Conservation (phyloP, 169 alveolate species). For the Eimeria necatrix region DNA sequence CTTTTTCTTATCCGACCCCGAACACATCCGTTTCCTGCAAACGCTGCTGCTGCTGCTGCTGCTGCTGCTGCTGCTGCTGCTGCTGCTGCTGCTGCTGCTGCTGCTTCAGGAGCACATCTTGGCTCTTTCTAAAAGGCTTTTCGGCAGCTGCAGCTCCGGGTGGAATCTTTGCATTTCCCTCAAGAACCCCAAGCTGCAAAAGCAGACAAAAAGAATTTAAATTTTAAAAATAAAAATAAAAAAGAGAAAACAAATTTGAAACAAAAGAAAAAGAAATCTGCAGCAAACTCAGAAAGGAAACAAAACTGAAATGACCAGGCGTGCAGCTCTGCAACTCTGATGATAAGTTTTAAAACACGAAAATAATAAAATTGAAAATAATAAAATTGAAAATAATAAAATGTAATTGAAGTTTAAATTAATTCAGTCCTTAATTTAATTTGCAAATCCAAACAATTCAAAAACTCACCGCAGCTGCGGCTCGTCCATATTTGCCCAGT, state of each 20-base stretch:
- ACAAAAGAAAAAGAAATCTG: not conserved
- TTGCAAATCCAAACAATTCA: not conserved
- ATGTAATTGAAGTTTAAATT: too few relatives aligned
- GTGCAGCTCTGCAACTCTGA: not conserved
- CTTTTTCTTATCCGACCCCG: not conserved
- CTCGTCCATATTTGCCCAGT: conserved; percentile 94
- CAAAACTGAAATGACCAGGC: not conserved
- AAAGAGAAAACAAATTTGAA: not conserved
- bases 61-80: not conserved
- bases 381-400: too few relatives aligned
- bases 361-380: too few relatives aligned
- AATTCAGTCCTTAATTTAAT: too few relatives aligned
- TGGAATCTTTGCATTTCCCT: conserved; percentile 87
- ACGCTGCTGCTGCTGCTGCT: conserved; percentile 32
- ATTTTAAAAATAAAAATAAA: not conserved
- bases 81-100: not conserved
- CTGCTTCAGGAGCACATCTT: conserved; percentile 65
- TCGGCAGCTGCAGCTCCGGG: conserved; percentile 91
- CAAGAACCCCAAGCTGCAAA: conserved; percentile 73
- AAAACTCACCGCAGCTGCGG: conserved; percentile 91
- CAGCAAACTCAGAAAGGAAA: not conserved
- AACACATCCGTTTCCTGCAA: not conserved
- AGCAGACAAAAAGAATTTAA: not conserved
- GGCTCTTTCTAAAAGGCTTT: conserved; percentile 42
- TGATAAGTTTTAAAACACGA: too few relatives aligned